These are phyloP conservation scores for Saccharomyces kudriavzevii DNA, from an alignment of 805 yeast species.

Conservation along the genomic window DNA sequence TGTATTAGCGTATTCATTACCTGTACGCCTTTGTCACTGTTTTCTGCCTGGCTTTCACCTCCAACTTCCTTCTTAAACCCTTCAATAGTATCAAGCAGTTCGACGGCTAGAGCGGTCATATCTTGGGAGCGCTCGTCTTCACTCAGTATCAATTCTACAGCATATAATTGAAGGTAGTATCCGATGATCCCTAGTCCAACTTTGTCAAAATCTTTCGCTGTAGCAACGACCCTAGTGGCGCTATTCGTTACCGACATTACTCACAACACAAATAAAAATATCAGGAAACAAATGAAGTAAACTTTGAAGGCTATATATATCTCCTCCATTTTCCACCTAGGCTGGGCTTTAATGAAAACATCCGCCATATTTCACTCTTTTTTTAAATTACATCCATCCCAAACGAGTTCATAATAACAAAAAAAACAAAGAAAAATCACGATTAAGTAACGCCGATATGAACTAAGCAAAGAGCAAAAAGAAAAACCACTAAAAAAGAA, in stretches of 20 bases:
- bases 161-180: conserved; percentile 42
- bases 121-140: conserved; percentile 51
- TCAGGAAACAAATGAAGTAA: not conserved
- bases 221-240: conserved; percentile 9
- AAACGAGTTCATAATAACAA: not conserved
- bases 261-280: not conserved
- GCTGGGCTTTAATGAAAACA: not conserved
- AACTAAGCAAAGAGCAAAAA: not conserved
- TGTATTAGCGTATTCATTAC: conserved; percentile 36
- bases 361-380: not conserved
- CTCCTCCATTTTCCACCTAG: not conserved
- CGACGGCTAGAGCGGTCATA: conserved; percentile 51
- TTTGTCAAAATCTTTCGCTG: conserved; percentile 20
- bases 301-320: not conserved
- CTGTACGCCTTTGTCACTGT: conserved; percentile 23
- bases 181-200: conserved; percentile 22
- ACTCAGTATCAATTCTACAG: conserved; percentile 62
- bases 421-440: not conserved
- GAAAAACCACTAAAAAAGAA: not conserved
- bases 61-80: conserved; percentile 35
- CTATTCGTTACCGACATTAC: not conserved
- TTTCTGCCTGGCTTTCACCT: conserved; percentile 9
- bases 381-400: not conserved
- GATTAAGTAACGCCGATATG: not conserved
- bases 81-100: conserved; percentile 67